Percentiles rank a stretch among this genome's conserved stretches.
These are phyloP conservation scores for Amoebophrya sp. DNA, from an alignment of 169 alveolate genomes.

Conservation along the genomic window DNA sequence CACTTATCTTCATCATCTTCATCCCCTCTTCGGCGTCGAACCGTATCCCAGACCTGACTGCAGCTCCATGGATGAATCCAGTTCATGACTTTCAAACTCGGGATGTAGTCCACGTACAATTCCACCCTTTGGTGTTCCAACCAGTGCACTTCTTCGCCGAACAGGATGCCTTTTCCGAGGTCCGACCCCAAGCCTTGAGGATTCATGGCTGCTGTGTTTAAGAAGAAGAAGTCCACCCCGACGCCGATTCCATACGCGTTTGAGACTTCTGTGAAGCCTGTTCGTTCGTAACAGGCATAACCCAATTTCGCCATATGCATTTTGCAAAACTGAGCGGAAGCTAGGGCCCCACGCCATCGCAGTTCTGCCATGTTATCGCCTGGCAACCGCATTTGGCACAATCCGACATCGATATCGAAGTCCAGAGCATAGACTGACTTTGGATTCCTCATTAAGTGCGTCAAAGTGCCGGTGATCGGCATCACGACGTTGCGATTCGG, in stretches of 20 bases:
- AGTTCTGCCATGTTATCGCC: not conserved
- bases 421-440: not conserved
- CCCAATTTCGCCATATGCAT: not conserved
- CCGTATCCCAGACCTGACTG: not conserved
- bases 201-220: not conserved
- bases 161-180: not conserved
- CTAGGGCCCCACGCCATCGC: constrained; percentile 15
- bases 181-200: not conserved
- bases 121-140: not conserved
- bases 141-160: constrained; percentile 8
- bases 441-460: not conserved
- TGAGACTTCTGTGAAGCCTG: not conserved
- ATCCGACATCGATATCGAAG: constrained; percentile 6
- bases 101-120: not conserved
- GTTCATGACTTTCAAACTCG: not conserved
- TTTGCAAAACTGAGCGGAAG: not conserved
- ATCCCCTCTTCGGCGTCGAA: not conserved
- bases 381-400: constrained; percentile 23
- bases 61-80: constrained; percentile 1
- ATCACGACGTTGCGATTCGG: constrained; percentile 7
- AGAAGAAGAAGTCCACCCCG: constrained; percentile 16
- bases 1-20: no score
- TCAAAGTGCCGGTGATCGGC: constrained; percentile 12
- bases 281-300: not conserved
- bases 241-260: not conserved